These are phyloP conservation scores for Hygrophorus pudorinus DNA, from an alignment of 768 basidiomycete species.

Conservation along the genomic window DNA sequence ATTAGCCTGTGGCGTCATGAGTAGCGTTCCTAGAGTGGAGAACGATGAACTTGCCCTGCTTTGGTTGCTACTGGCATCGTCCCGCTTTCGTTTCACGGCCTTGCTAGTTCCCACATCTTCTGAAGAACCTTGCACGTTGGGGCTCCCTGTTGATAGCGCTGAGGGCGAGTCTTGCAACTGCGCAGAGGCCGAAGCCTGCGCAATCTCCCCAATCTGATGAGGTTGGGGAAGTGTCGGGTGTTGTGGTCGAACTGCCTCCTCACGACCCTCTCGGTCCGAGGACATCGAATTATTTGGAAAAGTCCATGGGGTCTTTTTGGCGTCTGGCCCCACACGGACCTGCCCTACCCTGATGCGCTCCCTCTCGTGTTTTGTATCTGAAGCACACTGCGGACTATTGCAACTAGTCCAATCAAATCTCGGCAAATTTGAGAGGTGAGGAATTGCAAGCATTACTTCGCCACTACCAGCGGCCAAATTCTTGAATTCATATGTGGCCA, in stretches of 20 bases:
- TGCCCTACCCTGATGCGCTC: slow-evolving; percentile 2
- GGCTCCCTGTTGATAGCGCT: too few relatives aligned
- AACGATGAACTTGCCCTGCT: slow-evolving; percentile 7
- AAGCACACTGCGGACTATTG: slow-evolving; percentile 1
- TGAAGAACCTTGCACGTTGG: too few relatives aligned
- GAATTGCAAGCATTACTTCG: slow-evolving; percentile 10
- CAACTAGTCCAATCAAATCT: slow-evolving; percentile 11
- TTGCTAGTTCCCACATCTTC: too few relatives aligned
- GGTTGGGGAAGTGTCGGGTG: too few relatives aligned
- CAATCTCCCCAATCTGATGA: slow-evolving; percentile 6
- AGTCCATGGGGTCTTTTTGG: too few relatives aligned
- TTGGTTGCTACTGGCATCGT: slow-evolving; percentile 7
- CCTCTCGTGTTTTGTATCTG: slow-evolving; percentile 5
- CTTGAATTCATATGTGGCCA: slow-evolving; percentile 11
- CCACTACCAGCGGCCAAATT: slow-evolving; percentile 10
- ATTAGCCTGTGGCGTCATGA: slow-evolving; percentile 7
- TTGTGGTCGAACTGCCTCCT: slow-evolving; percentile 7
- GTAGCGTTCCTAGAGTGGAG: slow-evolving; percentile 4
- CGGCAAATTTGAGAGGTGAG: too few relatives aligned
- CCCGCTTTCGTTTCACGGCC: slow-evolving; percentile 7
- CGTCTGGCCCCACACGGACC: slow-evolving; percentile 6
- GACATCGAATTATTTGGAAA: too few relatives aligned
- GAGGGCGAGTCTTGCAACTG: slow-evolving; percentile 2
- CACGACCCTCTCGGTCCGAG: slow-evolving; percentile 2
- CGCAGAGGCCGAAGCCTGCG: slow-evolving; percentile 4